A percentile compares a stretch with the other conserved stretches of the same genome.
Conservation (phyloP, 176 grass and related monocot genomes). For the Triticum timopheevii region DNA sequence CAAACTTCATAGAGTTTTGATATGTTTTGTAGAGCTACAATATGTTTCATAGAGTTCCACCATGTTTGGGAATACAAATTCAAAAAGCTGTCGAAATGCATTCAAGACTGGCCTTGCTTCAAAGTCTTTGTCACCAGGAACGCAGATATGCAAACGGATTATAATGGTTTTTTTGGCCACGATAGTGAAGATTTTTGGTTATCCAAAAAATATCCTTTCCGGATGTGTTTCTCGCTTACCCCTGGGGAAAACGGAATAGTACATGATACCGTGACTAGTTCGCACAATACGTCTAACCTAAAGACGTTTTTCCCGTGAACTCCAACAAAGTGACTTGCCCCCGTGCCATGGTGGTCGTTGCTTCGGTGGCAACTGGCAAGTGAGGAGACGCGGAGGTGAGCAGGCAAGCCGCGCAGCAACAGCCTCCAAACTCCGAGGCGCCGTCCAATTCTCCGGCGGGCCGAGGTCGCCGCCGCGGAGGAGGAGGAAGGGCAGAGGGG, state of each 20-base stretch:
- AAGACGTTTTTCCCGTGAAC: not conserved
- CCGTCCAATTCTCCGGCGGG: constrained; percentile 1
- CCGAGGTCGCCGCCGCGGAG: not conserved
- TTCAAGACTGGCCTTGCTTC: no score
- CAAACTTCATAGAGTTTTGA: no score
- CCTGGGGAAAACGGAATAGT: not conserved
- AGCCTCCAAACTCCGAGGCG: not conserved
- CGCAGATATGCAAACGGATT: no score
- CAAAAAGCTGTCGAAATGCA: no score
- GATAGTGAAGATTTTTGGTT: no score
- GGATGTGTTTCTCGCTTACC: not conserved
- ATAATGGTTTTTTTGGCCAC: no score
- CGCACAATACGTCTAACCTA: not conserved
- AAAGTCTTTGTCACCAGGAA: no score
- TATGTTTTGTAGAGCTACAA: no score
- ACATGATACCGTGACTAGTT: no score
- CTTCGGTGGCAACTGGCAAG: not conserved
- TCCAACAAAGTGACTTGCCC: not conserved
- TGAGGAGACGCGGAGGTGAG: not conserved
- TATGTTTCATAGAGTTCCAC: no score
- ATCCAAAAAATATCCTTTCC: no score
- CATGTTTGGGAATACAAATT: no score
- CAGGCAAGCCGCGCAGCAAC: not conserved
- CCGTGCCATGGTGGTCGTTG: constrained; percentile 1
- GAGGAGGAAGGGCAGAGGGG: not conserved